Evolutionary conservation across 768 basidiomycete species (phyloP).

Genomic region (Termitomyces sp.): DNA sequence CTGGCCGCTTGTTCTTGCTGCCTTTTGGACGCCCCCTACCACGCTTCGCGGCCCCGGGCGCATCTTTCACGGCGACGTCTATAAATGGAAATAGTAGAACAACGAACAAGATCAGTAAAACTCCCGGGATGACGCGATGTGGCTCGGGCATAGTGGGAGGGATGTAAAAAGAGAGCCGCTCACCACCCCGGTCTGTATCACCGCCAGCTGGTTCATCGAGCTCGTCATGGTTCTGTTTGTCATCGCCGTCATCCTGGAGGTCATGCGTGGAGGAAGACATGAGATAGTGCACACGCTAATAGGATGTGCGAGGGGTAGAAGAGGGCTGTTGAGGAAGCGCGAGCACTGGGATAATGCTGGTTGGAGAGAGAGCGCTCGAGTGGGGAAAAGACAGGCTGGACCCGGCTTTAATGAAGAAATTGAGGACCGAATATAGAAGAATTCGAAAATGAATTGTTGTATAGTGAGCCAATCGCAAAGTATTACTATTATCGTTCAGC

Average conservation of each 20-base stretch:
- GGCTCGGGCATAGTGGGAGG: not conserved
- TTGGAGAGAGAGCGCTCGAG: constrained; percentile 45
- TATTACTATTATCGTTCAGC: constrained; percentile 14
- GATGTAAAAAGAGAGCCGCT: constrained; percentile 18
- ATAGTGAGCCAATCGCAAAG: constrained; percentile 29
- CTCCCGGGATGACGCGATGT: constrained; percentile 3
- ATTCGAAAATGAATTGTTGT: constrained; percentile 62
- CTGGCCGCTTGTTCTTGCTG: constrained; percentile 65
- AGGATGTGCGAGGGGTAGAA: constrained; percentile 14
- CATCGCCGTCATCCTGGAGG: constrained; percentile 48
- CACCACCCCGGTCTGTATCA: constrained; percentile 40
- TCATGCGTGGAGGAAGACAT: constrained; percentile 65
- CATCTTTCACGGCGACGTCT: constrained; percentile 36
- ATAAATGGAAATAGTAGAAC: constrained; percentile 20
- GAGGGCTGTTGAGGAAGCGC: constrained; percentile 24
- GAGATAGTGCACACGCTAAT: constrained; percentile 24
- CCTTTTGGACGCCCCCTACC: constrained; percentile 88
- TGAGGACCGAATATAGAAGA: constrained; percentile 69
- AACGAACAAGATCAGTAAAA: constrained; percentile 20
- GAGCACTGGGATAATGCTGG: constrained; percentile 30
- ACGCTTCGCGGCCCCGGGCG: constrained; percentile 65
- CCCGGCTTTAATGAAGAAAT: constrained; percentile 76
- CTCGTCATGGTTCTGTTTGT: constrained; percentile 59
- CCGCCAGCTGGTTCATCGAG: constrained; percentile 42
- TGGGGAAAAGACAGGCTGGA: constrained; percentile 55